Evolutionary conservation across 2,329 filamentous ascomycete genomes (phyloP), one percentile per base, ranked within the genome.

Genomic region (Lachnellula occidentalis): DNA sequence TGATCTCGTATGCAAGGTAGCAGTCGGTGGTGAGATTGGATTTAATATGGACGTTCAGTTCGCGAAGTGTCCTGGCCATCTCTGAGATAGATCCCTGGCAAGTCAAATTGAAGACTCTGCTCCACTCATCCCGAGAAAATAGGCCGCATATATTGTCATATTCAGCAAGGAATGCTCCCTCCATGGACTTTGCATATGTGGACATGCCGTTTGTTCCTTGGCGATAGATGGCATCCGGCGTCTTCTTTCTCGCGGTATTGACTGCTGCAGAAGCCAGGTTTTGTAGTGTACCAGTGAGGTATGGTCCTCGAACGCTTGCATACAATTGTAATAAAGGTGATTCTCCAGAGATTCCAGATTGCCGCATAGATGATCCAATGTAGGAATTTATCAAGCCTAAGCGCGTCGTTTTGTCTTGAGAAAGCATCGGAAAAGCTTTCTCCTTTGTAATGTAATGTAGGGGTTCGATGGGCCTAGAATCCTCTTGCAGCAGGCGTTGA

Each of bases 1-100:
- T 89, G 34, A 97, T 89, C 69, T 99, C 94, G 69, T 95, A 99
- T 7, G 91, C 91, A 48, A 99, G 80, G 69, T 90, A 97, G 71
- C 92, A 97, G 70, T 99, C 94, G 0, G 90, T 96, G 61, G 85
- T 82, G 39, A 96, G 75, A 67, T 96, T 92, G 41, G 81, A 76
- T 68, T 92, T 91, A 71, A 97, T 91, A 66, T 96, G 92, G 48
- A 82, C 80, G 70, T 97, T 96, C 34, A 99, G 78, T 66, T 97
- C 92, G 27, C 88, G 83, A 51, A 97, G 72, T 0, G 94, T 96
- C 63, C 90, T 85, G 5, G 87, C 85, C 63, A 97, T 87, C 65
- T 96, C 91, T 7, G 84, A 80, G 57, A 99, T 77, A 12, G 92
- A 81, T 34, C 81, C 77, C 64, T 90, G 86, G 68, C 89, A 94